Evolutionary conservation across 179 eudicot species (phyloP).

Genomic region (Silene noctiflora): DNA sequence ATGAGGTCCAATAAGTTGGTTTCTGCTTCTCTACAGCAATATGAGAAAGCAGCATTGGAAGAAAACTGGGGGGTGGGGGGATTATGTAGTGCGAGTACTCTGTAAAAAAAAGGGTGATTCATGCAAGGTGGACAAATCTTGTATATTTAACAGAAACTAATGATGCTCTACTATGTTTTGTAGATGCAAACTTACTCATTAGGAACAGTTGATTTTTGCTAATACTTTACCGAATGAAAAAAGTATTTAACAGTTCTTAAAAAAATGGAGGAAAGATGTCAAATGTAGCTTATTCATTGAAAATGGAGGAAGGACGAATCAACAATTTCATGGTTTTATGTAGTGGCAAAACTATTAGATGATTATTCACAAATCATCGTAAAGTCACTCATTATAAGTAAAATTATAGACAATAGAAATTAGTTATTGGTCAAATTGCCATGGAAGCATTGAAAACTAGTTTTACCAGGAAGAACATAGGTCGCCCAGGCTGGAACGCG

Average conservation of each 20-base stretch:
- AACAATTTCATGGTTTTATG: neutral
- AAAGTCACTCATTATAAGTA: neutral
- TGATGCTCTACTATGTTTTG: no score
- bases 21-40: neutral
- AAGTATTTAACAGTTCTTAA: no score
- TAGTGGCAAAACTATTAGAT: neutral
- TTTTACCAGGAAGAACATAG: conserved; percentile 84
- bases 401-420: neutral
- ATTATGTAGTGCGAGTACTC: neutral
- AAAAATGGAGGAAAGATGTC: no score
- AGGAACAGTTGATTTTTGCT: neutral
- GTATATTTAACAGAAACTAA: no score
- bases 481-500: conserved; percentile 99
- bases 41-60: neutral
- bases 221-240: no score
- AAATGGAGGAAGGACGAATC: neutral
- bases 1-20: neutral
- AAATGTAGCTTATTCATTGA: no score
- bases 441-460: conserved; percentile 10
- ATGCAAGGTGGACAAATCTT: conserved; percentile 6
- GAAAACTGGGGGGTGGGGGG: neutral
- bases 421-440: neutral
- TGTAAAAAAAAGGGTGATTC: neutral
- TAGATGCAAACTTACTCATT: neutral
- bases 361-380: neutral